A percentile compares a stretch with the other conserved stretches of the same genome.
phyloP scores from a whole-genome alignment of 2,329 filamentous ascomycete species.

The Diaporthe longicolla region DNA sequence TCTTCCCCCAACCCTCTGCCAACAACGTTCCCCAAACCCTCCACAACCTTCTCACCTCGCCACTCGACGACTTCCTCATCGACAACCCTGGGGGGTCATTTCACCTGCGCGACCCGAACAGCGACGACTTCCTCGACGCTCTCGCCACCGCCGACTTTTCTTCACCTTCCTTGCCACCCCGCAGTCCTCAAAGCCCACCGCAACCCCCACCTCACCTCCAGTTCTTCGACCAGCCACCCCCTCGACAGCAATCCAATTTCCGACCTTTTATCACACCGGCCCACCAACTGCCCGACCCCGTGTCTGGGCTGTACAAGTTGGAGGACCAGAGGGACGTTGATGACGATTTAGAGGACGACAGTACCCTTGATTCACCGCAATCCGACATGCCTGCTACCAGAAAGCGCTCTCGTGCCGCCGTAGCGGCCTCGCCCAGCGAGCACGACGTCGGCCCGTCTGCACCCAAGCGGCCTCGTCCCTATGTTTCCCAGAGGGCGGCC shows the following conservation, averaged over 20 bases:
- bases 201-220: neutral
- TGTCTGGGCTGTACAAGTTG: neutral
- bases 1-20: neutral
- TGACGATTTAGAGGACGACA: slow-evolving; percentile 15
- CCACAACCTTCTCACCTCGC: neutral
- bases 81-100: neutral
- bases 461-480: slow-evolving; percentile 31
- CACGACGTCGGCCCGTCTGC: slow-evolving; percentile 35
- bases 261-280: neutral
- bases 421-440: slow-evolving; percentile 19
- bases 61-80: neutral
- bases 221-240: neutral
- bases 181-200: slow-evolving; percentile 41
- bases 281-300: neutral
- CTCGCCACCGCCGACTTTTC: slow-evolving; percentile 48
- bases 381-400: slow-evolving; percentile 41
- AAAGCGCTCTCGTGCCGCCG: slow-evolving; percentile 42
- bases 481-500: slow-evolving; percentile 11
- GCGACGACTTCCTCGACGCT: slow-evolving; percentile 45
- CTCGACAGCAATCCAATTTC: neutral
- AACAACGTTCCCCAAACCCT: neutral
- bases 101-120: slow-evolving; percentile 31
- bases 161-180: slow-evolving; percentile 50
- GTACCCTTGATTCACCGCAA: slow-evolving; percentile 4
- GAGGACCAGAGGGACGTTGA: slow-evolving; percentile 20